Base-by-base conservation (phyloP, 2,329 filamentous ascomycete genomes). In the Colletotrichum agaves region DNA sequence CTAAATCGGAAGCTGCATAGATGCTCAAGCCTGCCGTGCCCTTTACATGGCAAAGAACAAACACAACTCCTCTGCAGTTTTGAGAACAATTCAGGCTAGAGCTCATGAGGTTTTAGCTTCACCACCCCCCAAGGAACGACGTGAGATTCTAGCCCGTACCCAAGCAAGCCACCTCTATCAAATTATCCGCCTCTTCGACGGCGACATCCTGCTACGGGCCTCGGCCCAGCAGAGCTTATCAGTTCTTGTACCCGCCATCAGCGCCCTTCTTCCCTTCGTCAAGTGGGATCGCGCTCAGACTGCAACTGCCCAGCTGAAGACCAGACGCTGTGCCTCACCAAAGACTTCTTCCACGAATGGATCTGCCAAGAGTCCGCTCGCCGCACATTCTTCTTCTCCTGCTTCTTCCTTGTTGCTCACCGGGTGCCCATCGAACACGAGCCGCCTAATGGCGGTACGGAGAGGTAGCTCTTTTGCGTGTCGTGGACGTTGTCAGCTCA, bases 351-450 rank as follows among this genome's bases (percentile, higher is more conserved):
- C 86, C 73, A 75, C 7, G 76, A 78, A 1, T 89, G 84, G 83
- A 75, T 86, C 3, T 77, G 87, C 19, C 80, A 85, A 11, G 86
- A 89, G 72, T 87, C 85, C 0, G 77, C 82, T 1, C 80, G 85
- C 2, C 82, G 86, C 15, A 88, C 86, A 0, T 76, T 84, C 0
- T 74, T 88, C 1, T 76, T 84, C 12, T 73, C 81, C 0, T 83
- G 83, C 69, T 85, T 84, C 47, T 79, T 87, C 59, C 58, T 79
- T 17, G 77, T 81, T 52, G 68, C 74, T 12, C 80, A 81, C 64
- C 74, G 77, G 2, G 69, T 79, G 15, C 68, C 82, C n/a, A 64
- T 75, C 2, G 77, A 76, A 2, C 70, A 73, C 3, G 63, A 63
- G 8, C 5, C 23, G 4, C 67, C 67, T 3, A 47, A 71, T 17